Percentiles rank a stretch among this genome's conserved stretches.
Evolutionary conservation across 257 asterid genomes (phyloP).

Genomic region (Solanum sejunctum): DNA sequence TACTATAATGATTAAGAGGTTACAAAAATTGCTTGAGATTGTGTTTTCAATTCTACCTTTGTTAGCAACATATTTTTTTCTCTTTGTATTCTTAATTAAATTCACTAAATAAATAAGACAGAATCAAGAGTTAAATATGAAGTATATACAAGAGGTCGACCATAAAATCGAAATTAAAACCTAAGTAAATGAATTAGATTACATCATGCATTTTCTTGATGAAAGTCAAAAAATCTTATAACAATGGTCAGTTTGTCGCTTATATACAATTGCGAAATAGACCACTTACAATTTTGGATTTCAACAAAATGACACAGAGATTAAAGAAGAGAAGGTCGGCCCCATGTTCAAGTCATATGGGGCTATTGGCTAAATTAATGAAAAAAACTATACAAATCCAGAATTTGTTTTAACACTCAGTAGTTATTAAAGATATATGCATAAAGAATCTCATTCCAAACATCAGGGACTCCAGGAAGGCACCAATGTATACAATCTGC

Average conservation of each 20-base stretch:
- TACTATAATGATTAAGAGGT: too few species aligned
- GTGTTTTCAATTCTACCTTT: too few species aligned
- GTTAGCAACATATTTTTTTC: too few species aligned
- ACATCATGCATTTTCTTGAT: background rate
- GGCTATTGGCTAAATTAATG: background rate
- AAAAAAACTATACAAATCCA: background rate
- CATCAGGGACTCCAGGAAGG: slow-evolving; percentile 91
- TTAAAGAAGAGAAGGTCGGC: background rate
- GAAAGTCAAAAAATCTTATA: background rate
- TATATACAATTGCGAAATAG: background rate
- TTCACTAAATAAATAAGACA: background rate
- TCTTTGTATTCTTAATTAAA: background rate
- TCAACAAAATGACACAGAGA: background rate
- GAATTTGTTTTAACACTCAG: background rate
- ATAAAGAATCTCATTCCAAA: slow-evolving; percentile 75
- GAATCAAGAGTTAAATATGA: background rate
- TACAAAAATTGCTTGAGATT: too few species aligned
- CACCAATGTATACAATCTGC: slow-evolving; percentile 95
- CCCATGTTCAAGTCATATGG: background rate
- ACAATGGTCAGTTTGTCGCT: background rate
- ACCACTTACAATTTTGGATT: background rate
- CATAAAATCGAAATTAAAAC: background rate
- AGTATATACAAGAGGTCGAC: background rate
- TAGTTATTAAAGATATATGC: slow-evolving; percentile 28
- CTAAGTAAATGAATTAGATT: background rate